These are phyloP conservation scores for Phytophthora quininea DNA, from an alignment of 352 stramenopile species.

Conservation along the genomic window DNA sequence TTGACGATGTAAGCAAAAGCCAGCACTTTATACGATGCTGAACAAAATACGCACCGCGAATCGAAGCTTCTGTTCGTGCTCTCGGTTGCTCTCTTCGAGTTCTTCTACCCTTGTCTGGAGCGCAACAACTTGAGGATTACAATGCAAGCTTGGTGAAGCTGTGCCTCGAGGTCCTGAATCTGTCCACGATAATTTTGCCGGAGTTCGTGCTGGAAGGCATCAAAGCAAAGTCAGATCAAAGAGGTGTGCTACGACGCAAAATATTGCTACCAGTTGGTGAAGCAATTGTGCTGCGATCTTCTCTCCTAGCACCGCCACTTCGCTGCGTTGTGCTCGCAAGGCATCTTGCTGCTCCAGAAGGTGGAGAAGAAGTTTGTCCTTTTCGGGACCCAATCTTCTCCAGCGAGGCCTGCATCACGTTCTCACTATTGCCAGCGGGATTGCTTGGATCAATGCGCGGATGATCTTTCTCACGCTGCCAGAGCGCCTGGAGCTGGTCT, in stretches of 20 bases:
- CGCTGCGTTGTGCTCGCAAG: conserved; percentile 46
- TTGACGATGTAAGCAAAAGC: neutral
- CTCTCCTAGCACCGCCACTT: conserved; percentile 64
- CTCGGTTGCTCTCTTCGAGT: conserved; percentile 45
- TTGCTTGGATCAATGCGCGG: neutral
- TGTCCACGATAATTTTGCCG: conserved; percentile 53
- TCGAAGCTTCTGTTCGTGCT: conserved; percentile 67
- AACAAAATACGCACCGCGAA: conserved; percentile 48
- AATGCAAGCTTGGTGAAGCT: conserved; percentile 55
- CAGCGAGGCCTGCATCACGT: conserved; percentile 25
- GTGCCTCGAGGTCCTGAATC: conserved; percentile 41
- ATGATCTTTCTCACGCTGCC: conserved; percentile 18
- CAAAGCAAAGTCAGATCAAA: too few species aligned
- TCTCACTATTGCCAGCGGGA: neutral
- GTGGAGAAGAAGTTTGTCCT: conserved; percentile 58
- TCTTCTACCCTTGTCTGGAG: conserved; percentile 50
- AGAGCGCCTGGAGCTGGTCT: conserved; percentile 32
- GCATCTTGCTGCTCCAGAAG: conserved; percentile 49
- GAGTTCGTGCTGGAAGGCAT: conserved; percentile 52
- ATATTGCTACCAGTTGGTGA: conserved; percentile 52
- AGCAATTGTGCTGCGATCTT: conserved; percentile 72
- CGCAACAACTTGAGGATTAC: conserved; percentile 51
- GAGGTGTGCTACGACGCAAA: too few species aligned
- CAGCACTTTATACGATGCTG: conserved; percentile 3
- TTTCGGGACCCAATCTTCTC: conserved; percentile 65